phyloP scores from a whole-genome alignment of 352 stramenopile genomes.

The Phytophthora litchii region DNA sequence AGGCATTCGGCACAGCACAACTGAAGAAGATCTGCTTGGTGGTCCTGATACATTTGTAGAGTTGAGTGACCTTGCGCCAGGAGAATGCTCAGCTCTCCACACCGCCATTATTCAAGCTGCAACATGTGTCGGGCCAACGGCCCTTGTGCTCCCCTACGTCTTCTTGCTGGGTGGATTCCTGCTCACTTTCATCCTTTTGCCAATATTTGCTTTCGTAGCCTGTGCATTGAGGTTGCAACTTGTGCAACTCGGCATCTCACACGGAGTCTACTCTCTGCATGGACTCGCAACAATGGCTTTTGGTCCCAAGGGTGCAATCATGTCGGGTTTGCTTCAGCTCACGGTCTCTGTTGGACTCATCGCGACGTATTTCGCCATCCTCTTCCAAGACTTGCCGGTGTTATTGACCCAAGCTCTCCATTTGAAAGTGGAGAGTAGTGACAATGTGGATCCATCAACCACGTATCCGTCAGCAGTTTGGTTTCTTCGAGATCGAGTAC shows the following conservation, averaged over 20 bases:
- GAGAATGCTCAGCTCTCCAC: slow-evolving; percentile 36
- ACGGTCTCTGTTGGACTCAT: slow-evolving; percentile 44
- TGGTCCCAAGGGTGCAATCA: slow-evolving; percentile 33
- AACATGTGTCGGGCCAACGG: slow-evolving; percentile 42
- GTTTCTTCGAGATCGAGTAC: slow-evolving; percentile 39
- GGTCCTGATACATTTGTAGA: slow-evolving; percentile 51
- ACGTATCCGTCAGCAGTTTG: slow-evolving; percentile 16
- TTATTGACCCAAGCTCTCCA: slow-evolving; percentile 42
- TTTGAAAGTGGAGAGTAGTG: slow-evolving; percentile 38
- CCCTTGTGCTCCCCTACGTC: slow-evolving; percentile 44
- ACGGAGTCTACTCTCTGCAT: slow-evolving; percentile 64
- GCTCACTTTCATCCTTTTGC: slow-evolving; percentile 41
- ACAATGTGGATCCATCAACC: slow-evolving; percentile 11
- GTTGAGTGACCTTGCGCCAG: slow-evolving; percentile 44
- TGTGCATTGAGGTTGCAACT: slow-evolving; percentile 38
- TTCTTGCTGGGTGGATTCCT: slow-evolving; percentile 54
- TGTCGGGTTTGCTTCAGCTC: slow-evolving; percentile 41
- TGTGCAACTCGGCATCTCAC: slow-evolving; percentile 48
- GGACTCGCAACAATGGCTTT: slow-evolving; percentile 55
- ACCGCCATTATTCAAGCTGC: slow-evolving; percentile 44
- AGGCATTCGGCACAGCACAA: slow-evolving; percentile 4
- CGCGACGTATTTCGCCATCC: slow-evolving; percentile 44
- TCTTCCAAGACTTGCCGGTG: slow-evolving; percentile 51
- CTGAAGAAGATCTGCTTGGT: slow-evolving; percentile 53
- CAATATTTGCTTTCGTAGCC: slow-evolving; percentile 41